These are phyloP conservation scores for Rhytidhysteron rufulum DNA, from an alignment of 2,329 filamentous ascomycete genomes.

Conservation along the genomic window DNA sequence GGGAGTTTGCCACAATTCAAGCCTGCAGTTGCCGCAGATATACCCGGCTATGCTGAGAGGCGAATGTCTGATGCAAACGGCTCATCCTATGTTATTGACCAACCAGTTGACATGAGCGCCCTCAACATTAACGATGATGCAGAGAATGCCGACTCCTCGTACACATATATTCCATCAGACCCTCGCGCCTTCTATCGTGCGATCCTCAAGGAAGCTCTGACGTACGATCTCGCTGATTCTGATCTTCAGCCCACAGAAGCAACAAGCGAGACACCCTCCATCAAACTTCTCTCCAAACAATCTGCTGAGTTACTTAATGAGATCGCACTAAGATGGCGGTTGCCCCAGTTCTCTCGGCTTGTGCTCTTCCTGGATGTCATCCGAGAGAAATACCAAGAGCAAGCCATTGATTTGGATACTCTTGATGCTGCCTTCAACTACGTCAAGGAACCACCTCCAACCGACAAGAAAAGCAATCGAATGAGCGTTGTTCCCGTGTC, in stretches of 20 bases:
- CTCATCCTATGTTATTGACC: constrained; percentile 59
- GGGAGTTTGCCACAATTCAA: constrained; percentile 57
- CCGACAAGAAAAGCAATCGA: constrained; percentile 58
- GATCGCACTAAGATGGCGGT: constrained; percentile 80
- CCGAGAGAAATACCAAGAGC: constrained; percentile 77
- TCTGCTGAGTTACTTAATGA: constrained; percentile 81
- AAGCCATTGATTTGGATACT: constrained; percentile 75
- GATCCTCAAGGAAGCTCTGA: constrained; percentile 72
- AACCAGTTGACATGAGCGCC: constrained; percentile 63
- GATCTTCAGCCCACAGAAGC: constrained; percentile 49
- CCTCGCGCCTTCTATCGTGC: constrained; percentile 78
- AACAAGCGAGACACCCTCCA: constrained; percentile 45
- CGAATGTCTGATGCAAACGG: constrained; percentile 43
- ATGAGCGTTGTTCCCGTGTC: constrained; percentile 42
- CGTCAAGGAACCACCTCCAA: constrained; percentile 69
- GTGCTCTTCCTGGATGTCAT: constrained; percentile 82
- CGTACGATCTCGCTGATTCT: constrained; percentile 55
- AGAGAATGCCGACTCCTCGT: constrained; percentile 58
- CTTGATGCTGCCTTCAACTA: constrained; percentile 80
- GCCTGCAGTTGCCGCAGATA: constrained; percentile 34
- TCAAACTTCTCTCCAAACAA: constrained; percentile 69
- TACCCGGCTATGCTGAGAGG: constrained; percentile 42
- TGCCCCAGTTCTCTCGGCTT: constrained; percentile 76
- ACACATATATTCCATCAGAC: constrained; percentile 86
- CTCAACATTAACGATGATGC: constrained; percentile 57